phyloP scores from a whole-genome alignment of 257 asterid species.

The Salvia splendens region DNA sequence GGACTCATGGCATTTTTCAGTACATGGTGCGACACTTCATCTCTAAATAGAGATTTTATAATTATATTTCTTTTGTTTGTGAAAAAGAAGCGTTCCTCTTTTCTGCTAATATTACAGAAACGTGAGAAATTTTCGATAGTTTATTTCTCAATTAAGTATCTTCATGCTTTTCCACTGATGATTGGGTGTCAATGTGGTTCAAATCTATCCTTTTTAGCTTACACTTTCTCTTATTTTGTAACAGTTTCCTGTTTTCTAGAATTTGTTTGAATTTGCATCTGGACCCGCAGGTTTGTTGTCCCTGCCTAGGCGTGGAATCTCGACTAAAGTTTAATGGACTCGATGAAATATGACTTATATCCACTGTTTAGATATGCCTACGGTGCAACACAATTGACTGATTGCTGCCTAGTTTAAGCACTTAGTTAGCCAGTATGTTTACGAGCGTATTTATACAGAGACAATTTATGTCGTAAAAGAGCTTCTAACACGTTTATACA shows the following conservation, averaged over 20 bases:
- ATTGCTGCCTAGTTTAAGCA: not conserved
- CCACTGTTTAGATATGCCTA: not conserved
- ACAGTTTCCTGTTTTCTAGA: not conserved
- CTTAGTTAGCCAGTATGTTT: not conserved
- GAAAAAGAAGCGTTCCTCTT: not conserved
- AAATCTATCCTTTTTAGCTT: constrained; percentile 5
- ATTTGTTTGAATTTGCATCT: constrained; percentile 6
- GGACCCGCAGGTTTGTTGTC: not conserved
- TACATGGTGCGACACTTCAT: constrained; percentile 58
- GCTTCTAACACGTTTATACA: not conserved
- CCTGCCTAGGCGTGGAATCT: constrained; percentile 14
- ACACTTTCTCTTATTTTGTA: not conserved
- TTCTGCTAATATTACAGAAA: constrained; percentile 12
- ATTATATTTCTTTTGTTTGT: constrained; percentile 4
- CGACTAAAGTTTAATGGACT: not conserved
- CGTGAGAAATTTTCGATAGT: constrained; percentile 5
- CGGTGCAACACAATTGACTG: not conserved
- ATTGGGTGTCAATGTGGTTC: constrained; percentile 2
- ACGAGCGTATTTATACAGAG: not conserved
- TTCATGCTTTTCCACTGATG: not conserved
- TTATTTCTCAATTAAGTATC: constrained; percentile 7
- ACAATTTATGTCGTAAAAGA: not conserved
- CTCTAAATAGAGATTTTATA: constrained; percentile 28
- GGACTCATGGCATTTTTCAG: constrained; percentile 56
- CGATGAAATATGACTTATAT: constrained; percentile 1